Evolutionary conservation across 768 basidiomycete species (phyloP).

Genomic region (Russula emetica): DNA sequence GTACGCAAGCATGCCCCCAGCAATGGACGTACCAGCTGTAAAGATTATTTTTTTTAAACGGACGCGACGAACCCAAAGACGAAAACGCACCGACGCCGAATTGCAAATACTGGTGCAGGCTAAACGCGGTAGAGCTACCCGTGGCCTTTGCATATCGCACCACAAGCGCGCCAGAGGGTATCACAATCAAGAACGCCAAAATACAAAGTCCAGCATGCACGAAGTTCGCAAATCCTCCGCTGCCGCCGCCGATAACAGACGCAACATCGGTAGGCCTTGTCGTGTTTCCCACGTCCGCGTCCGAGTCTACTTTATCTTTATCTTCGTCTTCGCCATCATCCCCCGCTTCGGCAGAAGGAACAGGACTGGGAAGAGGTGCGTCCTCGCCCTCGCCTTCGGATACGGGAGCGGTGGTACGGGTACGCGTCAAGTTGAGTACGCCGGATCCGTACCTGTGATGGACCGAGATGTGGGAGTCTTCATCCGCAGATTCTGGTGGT

Average conservation of each 20-base stretch:
- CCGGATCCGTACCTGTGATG: conserved; percentile 46
- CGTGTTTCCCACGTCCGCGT: neutral
- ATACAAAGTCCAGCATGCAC: conserved; percentile 50
- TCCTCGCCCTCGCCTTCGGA: conserved; percentile 2
- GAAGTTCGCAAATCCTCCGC: conserved; percentile 37
- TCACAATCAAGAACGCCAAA: conserved; percentile 51
- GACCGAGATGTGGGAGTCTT: conserved; percentile 43
- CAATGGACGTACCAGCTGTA: conserved; percentile 10
- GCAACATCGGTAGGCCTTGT: neutral
- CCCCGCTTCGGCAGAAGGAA: neutral
- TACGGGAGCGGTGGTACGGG: conserved; percentile 34
- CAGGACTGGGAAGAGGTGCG: neutral
- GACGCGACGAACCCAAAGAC: neutral
- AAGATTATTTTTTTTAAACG: neutral
- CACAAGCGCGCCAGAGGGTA: conserved; percentile 55
- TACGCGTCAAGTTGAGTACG: conserved; percentile 44
- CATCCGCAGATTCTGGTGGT: conserved; percentile 45
- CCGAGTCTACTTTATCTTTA: neutral
- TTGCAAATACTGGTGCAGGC: conserved; percentile 42
- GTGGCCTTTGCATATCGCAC: conserved; percentile 47
- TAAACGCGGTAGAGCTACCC: conserved; percentile 45
- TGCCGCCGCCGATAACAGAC: neutral
- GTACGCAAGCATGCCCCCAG: conserved; percentile 14
- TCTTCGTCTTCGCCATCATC: neutral
- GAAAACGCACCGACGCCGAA: conserved; percentile 9